Evolutionary conservation across 2,329 filamentous ascomycete species (phyloP).

Genomic region (Talaromyces sp.): DNA sequence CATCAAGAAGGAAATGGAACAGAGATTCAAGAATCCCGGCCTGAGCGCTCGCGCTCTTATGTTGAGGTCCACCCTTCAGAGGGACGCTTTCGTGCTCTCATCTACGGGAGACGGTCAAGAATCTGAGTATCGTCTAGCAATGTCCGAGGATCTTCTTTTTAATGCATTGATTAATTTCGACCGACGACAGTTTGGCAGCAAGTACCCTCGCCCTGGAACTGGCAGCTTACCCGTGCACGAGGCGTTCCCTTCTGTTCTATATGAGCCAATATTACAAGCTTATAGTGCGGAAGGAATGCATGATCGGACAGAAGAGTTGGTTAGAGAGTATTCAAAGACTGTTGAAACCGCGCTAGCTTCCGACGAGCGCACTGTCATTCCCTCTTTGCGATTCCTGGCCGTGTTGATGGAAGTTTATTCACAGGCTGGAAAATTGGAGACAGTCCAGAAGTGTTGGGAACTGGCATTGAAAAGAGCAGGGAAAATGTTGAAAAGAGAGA

Average conservation of each 20-base stretch:
- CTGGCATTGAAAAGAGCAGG: constrained; percentile 46
- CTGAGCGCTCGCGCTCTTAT: constrained; percentile 36
- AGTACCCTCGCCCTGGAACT: constrained; percentile 38
- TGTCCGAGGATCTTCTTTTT: constrained; percentile 38
- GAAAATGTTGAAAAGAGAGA: not conserved
- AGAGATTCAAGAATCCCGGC: constrained; percentile 34
- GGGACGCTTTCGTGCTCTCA: constrained; percentile 28
- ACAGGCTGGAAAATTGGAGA: constrained; percentile 55
- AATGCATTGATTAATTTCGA: constrained; percentile 38
- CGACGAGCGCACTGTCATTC: constrained; percentile 7
- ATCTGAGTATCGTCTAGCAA: constrained; percentile 25
- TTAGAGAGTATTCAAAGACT: constrained; percentile 46
- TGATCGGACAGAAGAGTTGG: constrained; percentile 53
- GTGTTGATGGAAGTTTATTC: constrained; percentile 67
- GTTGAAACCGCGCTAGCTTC: constrained; percentile 28
- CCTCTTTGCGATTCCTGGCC: constrained; percentile 55
- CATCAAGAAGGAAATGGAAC: constrained; percentile 46
- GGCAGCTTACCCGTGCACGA: constrained; percentile 36
- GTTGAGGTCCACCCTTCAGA: constrained; percentile 34
- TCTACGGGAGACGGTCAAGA: constrained; percentile 16
- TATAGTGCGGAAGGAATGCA: constrained; percentile 50
- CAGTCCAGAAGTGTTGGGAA: constrained; percentile 66
- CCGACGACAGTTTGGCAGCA: constrained; percentile 42
- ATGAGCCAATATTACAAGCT: constrained; percentile 56
- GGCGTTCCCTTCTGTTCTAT: constrained; percentile 50